Evolutionary conservation across 441 rosid species (phyloP).

Genomic region (Iberis amara): DNA sequence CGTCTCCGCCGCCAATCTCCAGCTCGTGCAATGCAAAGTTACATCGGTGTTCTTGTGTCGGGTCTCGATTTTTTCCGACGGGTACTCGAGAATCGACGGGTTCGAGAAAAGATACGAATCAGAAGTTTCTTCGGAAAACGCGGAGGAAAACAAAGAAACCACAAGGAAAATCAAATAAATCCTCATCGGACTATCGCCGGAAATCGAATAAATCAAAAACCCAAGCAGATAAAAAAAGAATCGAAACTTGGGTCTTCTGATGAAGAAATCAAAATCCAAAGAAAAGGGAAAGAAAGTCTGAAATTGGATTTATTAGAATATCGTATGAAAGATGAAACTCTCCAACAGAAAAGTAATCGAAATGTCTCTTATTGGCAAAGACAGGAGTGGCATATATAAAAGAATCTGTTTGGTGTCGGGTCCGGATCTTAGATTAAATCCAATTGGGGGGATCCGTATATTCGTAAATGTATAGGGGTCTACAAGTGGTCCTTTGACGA

Average conservation of each 20-base stretch:
- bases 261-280: not conserved
- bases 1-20: constrained; percentile 89
- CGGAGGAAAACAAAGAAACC: constrained; percentile 30
- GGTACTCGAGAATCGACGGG: constrained; percentile 58
- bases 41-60: constrained; percentile 29
- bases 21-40: constrained; percentile 59
- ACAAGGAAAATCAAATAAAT: constrained; percentile 30
- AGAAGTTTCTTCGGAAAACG: constrained; percentile 34
- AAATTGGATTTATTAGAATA: not conserved
- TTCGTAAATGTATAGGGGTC: not conserved
- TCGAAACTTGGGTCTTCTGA: not conserved
- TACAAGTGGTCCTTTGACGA: not conserved
- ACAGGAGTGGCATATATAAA: constrained; percentile 15
- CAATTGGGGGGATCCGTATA: constrained; percentile 20
- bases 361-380: too few relatives aligned
- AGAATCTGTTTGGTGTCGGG: not conserved
- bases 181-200: constrained; percentile 32
- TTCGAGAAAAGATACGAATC: constrained; percentile 41
- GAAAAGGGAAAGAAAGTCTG: not conserved
- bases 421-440: not conserved
- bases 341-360: not conserved
- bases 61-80: constrained; percentile 31
- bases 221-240: not conserved
- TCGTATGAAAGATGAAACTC: constrained; percentile 21
- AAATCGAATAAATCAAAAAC: not conserved